Conservation (phyloP, 257 asterid genomes). For the Solanum dulcamara region DNA sequence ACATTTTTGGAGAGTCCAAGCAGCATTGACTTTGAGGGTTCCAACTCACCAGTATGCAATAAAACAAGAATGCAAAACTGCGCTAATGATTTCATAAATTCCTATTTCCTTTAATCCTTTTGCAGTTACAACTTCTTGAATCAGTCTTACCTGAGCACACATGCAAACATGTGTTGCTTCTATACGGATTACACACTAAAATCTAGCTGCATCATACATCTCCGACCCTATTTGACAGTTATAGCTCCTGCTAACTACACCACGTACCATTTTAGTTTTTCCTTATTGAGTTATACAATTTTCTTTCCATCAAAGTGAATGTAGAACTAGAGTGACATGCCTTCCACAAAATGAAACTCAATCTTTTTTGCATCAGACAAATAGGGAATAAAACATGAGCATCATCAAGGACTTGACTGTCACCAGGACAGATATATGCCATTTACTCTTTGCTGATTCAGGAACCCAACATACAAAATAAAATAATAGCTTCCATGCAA, state of each 20-base stretch:
- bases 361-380: background rate
- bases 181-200: background rate
- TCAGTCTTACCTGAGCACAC: background rate
- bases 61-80: background rate
- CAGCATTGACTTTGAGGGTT: background rate
- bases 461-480: background rate
- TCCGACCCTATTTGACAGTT: background rate
- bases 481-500: background rate
- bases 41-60: background rate
- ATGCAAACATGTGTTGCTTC: background rate
- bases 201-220: background rate
- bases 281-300: background rate
- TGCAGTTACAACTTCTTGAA: background rate
- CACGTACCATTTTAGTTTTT: background rate
- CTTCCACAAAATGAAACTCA: background rate
- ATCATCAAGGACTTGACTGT: background rate
- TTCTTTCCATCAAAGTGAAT: background rate
- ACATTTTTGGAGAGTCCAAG: background rate
- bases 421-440: background rate
- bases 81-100: background rate
- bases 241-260: background rate
- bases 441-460: background rate
- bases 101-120: background rate
- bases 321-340: background rate
- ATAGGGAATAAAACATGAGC: background rate